Conservation (phyloP, 768 basidiomycete genomes). For the Rhizopogon salebrosus region DNA sequence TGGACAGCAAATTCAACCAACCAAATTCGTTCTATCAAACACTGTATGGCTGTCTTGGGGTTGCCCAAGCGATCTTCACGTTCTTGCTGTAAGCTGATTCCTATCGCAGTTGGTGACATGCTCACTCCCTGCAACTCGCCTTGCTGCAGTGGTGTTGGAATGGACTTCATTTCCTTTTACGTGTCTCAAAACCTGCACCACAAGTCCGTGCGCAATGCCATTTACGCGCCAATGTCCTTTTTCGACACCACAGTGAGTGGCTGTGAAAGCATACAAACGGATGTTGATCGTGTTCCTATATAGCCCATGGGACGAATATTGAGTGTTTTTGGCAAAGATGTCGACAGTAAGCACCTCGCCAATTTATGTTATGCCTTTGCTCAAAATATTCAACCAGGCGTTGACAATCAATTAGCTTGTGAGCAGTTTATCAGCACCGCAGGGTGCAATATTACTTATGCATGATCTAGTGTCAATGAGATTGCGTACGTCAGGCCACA, state of each 20-base stretch:
- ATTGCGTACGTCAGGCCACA: constrained; percentile 33
- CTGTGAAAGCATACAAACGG: not conserved
- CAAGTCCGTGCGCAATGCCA: constrained; percentile 48
- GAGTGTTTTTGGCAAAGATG: constrained; percentile 61
- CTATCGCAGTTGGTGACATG: not conserved
- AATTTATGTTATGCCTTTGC: too few relatives aligned
- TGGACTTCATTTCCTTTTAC: constrained; percentile 52
- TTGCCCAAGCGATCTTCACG: constrained; percentile 53
- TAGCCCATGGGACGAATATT: constrained; percentile 58
- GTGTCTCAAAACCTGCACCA: constrained; percentile 63
- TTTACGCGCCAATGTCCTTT: constrained; percentile 72
- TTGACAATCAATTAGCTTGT: constrained; percentile 60
- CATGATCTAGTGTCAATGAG: constrained; percentile 44
- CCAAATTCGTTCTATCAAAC: constrained; percentile 59
- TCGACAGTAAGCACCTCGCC: constrained; percentile 42
- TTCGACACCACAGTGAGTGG: constrained; percentile 60
- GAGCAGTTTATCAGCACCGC: constrained; percentile 7
- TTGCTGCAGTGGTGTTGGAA: constrained; percentile 38
- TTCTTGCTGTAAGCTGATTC: constrained; percentile 43
- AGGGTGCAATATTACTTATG: not conserved
- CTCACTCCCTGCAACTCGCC: not conserved
- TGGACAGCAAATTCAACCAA: constrained; percentile 37
- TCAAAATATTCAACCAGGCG: constrained; percentile 13
- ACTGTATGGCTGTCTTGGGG: constrained; percentile 57
- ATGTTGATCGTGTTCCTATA: not conserved